phyloP scores from a whole-genome alignment of 2,329 filamentous ascomycete species.

The Fusarium pseudocircinatum region DNA sequence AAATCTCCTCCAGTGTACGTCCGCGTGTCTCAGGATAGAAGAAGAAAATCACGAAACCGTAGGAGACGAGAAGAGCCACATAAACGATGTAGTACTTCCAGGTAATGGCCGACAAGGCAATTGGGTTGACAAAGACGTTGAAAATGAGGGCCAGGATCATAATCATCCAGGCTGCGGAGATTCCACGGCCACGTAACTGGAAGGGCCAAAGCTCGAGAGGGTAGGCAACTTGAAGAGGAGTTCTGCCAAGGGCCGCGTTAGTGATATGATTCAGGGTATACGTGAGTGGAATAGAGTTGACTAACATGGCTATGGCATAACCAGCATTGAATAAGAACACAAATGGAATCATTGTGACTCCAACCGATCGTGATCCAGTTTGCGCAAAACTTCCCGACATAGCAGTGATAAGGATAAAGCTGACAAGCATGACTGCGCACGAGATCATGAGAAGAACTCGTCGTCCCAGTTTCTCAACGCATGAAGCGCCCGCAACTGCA shows the following conservation, averaged over 20 bases:
- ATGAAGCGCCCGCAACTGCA: neutral
- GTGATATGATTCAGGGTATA: neutral
- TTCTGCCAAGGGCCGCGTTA: neutral
- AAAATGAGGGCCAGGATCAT: constrained; percentile 15
- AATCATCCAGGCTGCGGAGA: constrained; percentile 18
- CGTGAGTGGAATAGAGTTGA: accelerated
- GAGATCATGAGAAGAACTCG: constrained; percentile 8
- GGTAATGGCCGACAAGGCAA: neutral
- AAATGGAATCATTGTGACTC: constrained; percentile 15
- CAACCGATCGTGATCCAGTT: constrained; percentile 8
- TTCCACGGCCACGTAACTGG: constrained; percentile 12
- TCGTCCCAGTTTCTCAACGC: neutral
- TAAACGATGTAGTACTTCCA: constrained; percentile 25
- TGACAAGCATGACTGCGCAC: constrained; percentile 10
- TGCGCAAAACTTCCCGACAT: constrained; percentile 8
- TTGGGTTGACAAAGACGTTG: constrained; percentile 16
- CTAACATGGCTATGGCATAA: constrained; percentile 13
- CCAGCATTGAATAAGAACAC: constrained; percentile 17
- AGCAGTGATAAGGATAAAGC: constrained; percentile 13
- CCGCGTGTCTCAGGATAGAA: constrained; percentile 14
- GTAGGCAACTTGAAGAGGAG: constrained; percentile 14
- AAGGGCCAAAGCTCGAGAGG: constrained; percentile 18
- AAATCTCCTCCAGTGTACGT: constrained; percentile 9
- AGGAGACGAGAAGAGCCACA: constrained; percentile 6
- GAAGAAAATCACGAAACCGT: constrained; percentile 11